phyloP scores from a whole-genome alignment of 345 rosid genomes.

The Salix viminalis region DNA sequence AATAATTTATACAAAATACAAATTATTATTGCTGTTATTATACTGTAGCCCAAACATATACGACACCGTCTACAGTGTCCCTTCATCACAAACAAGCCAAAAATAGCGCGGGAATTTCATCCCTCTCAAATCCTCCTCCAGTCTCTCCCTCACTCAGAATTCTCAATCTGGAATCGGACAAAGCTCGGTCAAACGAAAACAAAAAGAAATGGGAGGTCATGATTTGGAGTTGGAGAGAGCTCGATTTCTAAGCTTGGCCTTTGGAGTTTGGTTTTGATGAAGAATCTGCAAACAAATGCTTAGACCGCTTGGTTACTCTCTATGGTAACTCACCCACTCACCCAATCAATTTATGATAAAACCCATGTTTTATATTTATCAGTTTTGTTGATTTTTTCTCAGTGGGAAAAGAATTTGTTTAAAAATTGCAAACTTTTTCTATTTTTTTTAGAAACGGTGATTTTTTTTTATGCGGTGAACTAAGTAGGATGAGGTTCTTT shows the following conservation, averaged over 20 bases:
- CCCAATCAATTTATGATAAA: neutral
- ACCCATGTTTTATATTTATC: neutral
- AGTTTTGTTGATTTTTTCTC: no score
- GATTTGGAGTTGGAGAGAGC: slow-evolving; percentile 63
- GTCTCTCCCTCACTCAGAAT: neutral
- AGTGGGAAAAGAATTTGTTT: no score
- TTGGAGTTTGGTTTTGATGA: slow-evolving; percentile 65
- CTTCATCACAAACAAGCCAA: no score
- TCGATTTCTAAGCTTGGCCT: slow-evolving; percentile 68
- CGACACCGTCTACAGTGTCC: neutral
- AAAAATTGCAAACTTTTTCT: no score
- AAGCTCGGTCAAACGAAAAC: neutral
- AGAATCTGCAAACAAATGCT: slow-evolving; percentile 51
- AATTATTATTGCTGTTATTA: no score
- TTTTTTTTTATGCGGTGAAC: no score
- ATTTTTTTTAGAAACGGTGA: no score
- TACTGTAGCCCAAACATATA: neutral
- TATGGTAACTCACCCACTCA: slow-evolving; percentile 41
- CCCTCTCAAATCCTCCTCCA: neutral
- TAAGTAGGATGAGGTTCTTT: no score
- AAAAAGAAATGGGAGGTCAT: slow-evolving; percentile 26
- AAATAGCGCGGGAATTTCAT: slow-evolving; percentile 19
- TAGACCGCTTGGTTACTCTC: slow-evolving; percentile 65
- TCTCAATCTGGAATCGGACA: neutral
- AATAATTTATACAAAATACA: no score